These are phyloP conservation scores for Wickerhamiella hasegawae DNA, from an alignment of 805 yeast genomes.

Conservation along the genomic window DNA sequence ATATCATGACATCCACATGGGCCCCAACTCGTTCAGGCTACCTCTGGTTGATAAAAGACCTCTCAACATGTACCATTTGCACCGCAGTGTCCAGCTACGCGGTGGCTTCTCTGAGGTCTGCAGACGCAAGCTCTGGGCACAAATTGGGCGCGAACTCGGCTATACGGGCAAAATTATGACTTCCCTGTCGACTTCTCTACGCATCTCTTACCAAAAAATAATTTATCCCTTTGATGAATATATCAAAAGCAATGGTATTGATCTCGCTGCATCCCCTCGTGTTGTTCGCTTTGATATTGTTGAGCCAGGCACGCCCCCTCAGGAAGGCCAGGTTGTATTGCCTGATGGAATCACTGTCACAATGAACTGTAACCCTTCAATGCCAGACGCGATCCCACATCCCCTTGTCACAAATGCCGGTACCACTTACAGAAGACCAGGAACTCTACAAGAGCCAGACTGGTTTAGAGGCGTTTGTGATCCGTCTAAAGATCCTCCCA, in stretches of 20 bases:
- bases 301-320: slow-evolving; percentile 18
- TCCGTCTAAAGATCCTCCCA: no score
- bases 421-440: background rate
- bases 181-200: slow-evolving; percentile 50
- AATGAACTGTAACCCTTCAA: slow-evolving; percentile 1
- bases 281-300: slow-evolving; percentile 34
- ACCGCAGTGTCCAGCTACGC: slow-evolving; percentile 38
- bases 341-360: slow-evolving; percentile 4
- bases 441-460: background rate
- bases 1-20: background rate
- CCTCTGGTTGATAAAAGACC: slow-evolving; percentile 56
- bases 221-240: slow-evolving; percentile 21
- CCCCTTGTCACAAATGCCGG: background rate
- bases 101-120: slow-evolving; percentile 60
- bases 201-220: slow-evolving; percentile 31
- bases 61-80: slow-evolving; percentile 45
- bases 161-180: slow-evolving; percentile 58
- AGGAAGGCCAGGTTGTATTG: slow-evolving; percentile 27
- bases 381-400: no score
- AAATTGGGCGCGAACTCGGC: slow-evolving; percentile 67
- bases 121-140: slow-evolving; percentile 60
- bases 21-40: slow-evolving; percentile 22
- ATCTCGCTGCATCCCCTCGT: background rate
- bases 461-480: no score
- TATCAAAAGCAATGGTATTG: slow-evolving; percentile 17